A percentile compares a stretch with the other conserved stretches of the same genome.
Conservation (phyloP, 2,329 filamentous ascomycete species). For the Aspergillus tamarii region DNA sequence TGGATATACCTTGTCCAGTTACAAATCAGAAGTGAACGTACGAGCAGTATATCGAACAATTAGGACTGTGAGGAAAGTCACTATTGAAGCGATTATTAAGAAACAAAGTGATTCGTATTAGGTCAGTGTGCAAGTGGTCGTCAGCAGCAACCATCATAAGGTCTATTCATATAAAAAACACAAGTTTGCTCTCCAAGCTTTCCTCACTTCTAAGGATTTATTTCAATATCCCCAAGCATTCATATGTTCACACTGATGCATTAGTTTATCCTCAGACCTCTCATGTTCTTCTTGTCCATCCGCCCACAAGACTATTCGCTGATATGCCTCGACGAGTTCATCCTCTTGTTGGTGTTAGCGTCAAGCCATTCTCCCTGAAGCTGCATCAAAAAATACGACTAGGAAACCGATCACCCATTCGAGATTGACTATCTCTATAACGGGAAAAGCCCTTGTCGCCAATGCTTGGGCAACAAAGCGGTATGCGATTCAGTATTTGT, state of each 20-base stretch:
- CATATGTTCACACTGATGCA: background rate
- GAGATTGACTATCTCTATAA: background rate
- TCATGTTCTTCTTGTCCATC: too few species aligned
- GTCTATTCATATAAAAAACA: background rate
- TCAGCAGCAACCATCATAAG: background rate
- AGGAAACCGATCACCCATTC: background rate
- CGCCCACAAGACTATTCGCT: background rate
- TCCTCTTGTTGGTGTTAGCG: background rate
- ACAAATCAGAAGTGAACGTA: background rate
- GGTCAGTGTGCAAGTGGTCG: background rate
- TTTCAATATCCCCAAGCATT: rapidly evolving
- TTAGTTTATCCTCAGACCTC: too few species aligned
- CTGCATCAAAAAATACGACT: background rate
- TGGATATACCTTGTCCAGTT: too few species aligned
- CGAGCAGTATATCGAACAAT: too few species aligned
- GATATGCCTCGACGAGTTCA: background rate
- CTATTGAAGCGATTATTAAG: background rate
- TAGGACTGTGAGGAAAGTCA: background rate
- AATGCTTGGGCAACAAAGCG: background rate
- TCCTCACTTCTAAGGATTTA: background rate
- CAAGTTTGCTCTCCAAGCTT: background rate
- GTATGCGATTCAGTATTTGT: background rate
- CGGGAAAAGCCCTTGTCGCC: background rate
- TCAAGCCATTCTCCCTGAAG: background rate
- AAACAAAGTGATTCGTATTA: background rate